A percentile compares a stretch with the other conserved stretches of the same genome.
phyloP scores from a whole-genome alignment of 768 basidiomycete genomes.

The Amanita pseudoporphyria region DNA sequence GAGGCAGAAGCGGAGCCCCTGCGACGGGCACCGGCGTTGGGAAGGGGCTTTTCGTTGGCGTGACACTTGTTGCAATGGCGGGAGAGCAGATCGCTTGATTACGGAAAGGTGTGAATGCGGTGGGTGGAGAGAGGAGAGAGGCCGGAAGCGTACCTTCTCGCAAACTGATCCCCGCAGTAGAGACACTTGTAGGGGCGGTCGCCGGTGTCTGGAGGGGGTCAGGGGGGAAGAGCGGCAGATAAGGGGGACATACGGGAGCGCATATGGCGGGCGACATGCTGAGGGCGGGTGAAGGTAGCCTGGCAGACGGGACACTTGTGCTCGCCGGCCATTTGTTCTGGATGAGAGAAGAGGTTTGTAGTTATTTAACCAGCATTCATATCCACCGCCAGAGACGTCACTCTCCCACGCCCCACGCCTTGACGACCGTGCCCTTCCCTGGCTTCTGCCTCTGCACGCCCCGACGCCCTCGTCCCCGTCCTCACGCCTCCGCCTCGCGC shows the following conservation, averaged over 20 bases:
- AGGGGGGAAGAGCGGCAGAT: slow-evolving; percentile 12
- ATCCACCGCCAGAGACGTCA: slow-evolving; percentile 14
- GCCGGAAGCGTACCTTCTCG: slow-evolving; percentile 47
- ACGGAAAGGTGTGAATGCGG: background rate
- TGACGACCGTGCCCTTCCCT: slow-evolving; percentile 11
- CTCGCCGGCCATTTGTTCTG: slow-evolving; percentile 59
- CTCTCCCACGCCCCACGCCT: slow-evolving; percentile 15
- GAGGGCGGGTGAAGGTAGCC: slow-evolving; percentile 80
- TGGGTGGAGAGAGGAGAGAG: slow-evolving; percentile 3
- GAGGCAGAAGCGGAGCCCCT: slow-evolving; percentile 61
- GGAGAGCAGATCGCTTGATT: slow-evolving; percentile 66
- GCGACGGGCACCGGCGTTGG: slow-evolving; percentile 36
- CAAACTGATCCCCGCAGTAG: slow-evolving; percentile 85
- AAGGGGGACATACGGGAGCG: slow-evolving; percentile 63
- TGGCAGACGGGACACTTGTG: slow-evolving; percentile 84
- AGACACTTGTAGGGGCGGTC: slow-evolving; percentile 87
- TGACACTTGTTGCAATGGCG: slow-evolving; percentile 87
- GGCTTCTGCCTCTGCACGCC: background rate
- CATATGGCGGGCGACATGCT: slow-evolving; percentile 88
- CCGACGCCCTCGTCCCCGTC: background rate
- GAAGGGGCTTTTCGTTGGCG: slow-evolving; percentile 55
- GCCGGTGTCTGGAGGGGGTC: slow-evolving; percentile 56
- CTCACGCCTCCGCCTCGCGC: slow-evolving; percentile 18
- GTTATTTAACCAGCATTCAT: slow-evolving; percentile 17
- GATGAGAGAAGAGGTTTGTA: slow-evolving; percentile 13